These are phyloP conservation scores for Komagataella pseudopastoris DNA, from an alignment of 805 yeast species.

Conservation along the genomic window DNA sequence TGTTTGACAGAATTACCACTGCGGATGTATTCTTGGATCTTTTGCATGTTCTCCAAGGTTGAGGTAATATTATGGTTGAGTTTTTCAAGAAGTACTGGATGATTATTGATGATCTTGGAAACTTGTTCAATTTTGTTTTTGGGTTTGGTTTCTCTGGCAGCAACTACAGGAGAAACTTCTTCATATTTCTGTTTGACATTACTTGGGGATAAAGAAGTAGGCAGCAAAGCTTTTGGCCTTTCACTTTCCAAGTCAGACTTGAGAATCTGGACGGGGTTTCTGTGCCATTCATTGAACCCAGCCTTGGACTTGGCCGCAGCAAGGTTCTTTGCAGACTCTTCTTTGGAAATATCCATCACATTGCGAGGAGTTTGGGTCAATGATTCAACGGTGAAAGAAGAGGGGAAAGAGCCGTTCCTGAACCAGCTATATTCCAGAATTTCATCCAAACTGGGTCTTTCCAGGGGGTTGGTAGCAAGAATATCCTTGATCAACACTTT, in stretches of 20 bases:
- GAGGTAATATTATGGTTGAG: conserved; percentile 14
- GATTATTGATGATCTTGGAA: conserved; percentile 12
- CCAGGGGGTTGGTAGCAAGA: conserved; percentile 62
- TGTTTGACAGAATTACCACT: not conserved
- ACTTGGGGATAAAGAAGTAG: conserved; percentile 86
- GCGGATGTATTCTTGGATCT: conserved; percentile 12
- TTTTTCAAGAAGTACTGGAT: conserved; percentile 1
- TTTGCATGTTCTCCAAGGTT: conserved; percentile 14
- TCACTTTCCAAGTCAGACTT: conserved; percentile 59
- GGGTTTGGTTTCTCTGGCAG: conserved; percentile 9
- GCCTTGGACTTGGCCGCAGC: conserved; percentile 48
- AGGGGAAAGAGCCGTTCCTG: conserved; percentile 67
- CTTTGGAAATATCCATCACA: conserved; percentile 35
- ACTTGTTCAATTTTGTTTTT: not conserved
- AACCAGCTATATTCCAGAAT: conserved; percentile 81
- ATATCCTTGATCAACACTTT: conserved; percentile 57
- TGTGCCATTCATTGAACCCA: conserved; percentile 34
- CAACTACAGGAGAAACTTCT: conserved; percentile 31
- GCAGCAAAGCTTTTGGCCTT: conserved; percentile 56
- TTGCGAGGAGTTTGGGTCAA: conserved; percentile 50
- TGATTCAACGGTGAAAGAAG: conserved; percentile 45
- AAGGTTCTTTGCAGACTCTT: conserved; percentile 56
- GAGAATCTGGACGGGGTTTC: conserved; percentile 57
- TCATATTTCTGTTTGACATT: conserved; percentile 80
- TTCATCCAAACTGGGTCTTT: conserved; percentile 71